Evolutionary conservation across 2,329 filamentous ascomycete genomes (phyloP), one percentile per base, ranked within the genome.

Genomic region (Laburnicola sp.): DNA sequence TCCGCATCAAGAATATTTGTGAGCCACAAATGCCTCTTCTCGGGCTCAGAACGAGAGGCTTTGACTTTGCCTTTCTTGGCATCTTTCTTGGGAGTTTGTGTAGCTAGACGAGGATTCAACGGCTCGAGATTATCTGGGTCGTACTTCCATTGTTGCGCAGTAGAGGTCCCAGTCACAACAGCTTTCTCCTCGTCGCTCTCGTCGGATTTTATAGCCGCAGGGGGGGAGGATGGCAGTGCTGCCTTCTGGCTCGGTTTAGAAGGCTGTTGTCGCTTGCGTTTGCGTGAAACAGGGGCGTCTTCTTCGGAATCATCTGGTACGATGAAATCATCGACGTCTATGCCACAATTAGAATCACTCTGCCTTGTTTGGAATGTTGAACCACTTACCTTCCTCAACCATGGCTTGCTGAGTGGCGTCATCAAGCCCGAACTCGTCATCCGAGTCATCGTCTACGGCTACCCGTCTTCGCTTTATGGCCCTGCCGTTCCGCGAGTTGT

Each of bases 11-110:
- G 78, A 51, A 94, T 82, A 53, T 92, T 87, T 44, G 91, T 92
- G 48, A 99, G 81, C 94, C 94, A 99, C 9, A 89, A 75, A 66
- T 99, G 95, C 54, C 94, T 83, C 49, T 93, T 81, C 57, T 95
- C 90, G 1, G 92, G 91, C 39, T 96, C 91, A 32, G 83, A 88
- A 27, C 84, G 85, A 67, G 92, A 85, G 3, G 90, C 89, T 69
- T 94, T 96, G 59, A 73, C 68, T 62, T 80, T 79, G 45, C 66
- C 66, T 35, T 64, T 59, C 45, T 64, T 65, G 6, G 58, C 58
- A 36, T 62, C 53, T 45, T 73, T 72, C 60, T 57, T 73, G 28
- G 51, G 71, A 62, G 38, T 40, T 16, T 66, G 54, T 41, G 60
- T 58, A 23, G 54, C 39, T 21, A 76, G 66, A 49, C 80, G 77